Evolutionary conservation across 768 basidiomycete species (phyloP), one percentile per base, ranked within the genome.

Genomic region (Mycena chlorophos): DNA sequence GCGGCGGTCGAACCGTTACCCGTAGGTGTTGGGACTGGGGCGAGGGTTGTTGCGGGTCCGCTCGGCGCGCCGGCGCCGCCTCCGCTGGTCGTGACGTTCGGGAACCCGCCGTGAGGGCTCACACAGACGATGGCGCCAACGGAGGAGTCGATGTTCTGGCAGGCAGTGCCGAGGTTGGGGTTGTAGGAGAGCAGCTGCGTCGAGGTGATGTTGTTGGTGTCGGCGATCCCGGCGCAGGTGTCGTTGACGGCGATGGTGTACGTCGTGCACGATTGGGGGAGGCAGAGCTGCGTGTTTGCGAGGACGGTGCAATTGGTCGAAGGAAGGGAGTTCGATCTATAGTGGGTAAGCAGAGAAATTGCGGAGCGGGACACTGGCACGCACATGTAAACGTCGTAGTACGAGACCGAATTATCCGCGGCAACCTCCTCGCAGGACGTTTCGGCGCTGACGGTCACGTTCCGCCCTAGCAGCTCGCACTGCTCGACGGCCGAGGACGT

Each of bases 21-120:
- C 12, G 65, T 66, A 6, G 62, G 66, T 10, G 62, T 57, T n/a
- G 66, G 62, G 14, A 61, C 22, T 5, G 63, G 55, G n/a, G 62
- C 61, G 31, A 49, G 31, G 5, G 58, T 43, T 0, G 66, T 67
- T 13, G 64, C 45, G 6, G 64, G 63, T 10, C 57, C 54, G n/a
- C n/a, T n/a, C n/a, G n/a, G n/a, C n/a, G n/a, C n/a, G n/a, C n/a
- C n/a, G n/a, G n/a, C n/a, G n/a, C n/a, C n/a, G n/a, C n/a, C n/a
- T n/a, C n/a, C n/a, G n/a, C n/a, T n/a, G n/a, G n/a, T n/a, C n/a
- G n/a, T n/a, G 16, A 58, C 37, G n/a, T 20, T 20, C 1, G 62
- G 58, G 26, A 61, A 65, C 14, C 65, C 65, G 16, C 65, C 65
- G 42, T 65, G 23, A 4, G 65, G 65, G 12, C 29, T 56, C 10